Evolutionary conservation across 208 protist genomes (phyloP).

Genomic region (Trichomonas tenax): DNA sequence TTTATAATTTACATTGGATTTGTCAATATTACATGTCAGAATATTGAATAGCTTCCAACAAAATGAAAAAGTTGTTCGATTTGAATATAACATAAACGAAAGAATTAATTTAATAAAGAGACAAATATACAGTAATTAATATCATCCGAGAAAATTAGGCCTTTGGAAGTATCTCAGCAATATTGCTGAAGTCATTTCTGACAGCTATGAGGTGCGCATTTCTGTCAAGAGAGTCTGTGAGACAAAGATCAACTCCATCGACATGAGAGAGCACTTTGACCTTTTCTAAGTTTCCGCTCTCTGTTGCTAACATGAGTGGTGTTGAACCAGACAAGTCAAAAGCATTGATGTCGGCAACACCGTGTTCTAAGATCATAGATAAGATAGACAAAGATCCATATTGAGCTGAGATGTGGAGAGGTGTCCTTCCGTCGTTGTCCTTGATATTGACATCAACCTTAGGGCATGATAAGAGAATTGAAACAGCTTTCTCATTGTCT

Average conservation of each 20-base stretch:
- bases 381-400: not conserved
- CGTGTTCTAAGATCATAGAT: not conserved
- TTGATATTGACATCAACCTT: not conserved
- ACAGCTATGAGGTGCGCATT: not conserved
- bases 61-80: too few species aligned
- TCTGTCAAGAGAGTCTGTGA: not conserved
- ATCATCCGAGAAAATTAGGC: not conserved
- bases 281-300: not conserved
- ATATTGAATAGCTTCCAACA: too few species aligned
- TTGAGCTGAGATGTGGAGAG: not conserved
- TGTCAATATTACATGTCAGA: too few species aligned
- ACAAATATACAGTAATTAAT: too few species aligned
- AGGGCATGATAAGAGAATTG: not conserved
- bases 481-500: not conserved
- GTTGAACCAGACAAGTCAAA: not conserved
- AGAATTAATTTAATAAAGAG: too few species aligned
- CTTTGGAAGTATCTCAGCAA: not conserved
- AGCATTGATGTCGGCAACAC: not conserved
- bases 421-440: not conserved
- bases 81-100: too few species aligned
- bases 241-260: not conserved
- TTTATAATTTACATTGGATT: too few species aligned
- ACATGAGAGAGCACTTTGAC: not conserved
- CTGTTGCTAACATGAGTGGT: not conserved
- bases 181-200: not conserved